Conservation (phyloP, 2,329 filamentous ascomycete genomes). For the Cladophialophora psammophila region DNA sequence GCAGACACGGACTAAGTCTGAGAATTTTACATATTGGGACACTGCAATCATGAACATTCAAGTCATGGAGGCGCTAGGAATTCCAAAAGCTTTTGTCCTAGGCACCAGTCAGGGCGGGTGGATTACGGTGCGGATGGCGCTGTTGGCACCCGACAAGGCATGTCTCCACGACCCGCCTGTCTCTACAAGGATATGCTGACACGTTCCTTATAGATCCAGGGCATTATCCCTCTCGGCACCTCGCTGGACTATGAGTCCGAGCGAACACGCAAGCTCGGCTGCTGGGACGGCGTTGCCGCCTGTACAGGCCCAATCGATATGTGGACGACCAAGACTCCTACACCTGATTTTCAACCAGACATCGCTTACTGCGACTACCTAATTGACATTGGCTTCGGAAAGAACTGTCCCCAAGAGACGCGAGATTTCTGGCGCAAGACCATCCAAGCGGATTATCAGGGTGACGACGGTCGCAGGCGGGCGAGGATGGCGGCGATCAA, state of each 20-base stretch:
- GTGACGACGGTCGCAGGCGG: slow-evolving; percentile 58
- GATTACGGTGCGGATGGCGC: slow-evolving; percentile 60
- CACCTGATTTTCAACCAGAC: slow-evolving; percentile 53
- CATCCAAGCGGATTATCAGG: slow-evolving; percentile 56
- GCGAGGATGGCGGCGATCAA: slow-evolving; percentile 60
- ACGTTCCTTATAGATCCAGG: slow-evolving; percentile 51
- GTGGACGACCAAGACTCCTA: slow-evolving; percentile 51
- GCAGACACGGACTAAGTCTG: slow-evolving; percentile 50
- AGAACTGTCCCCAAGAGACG: slow-evolving; percentile 47
- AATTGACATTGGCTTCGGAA: slow-evolving; percentile 57
- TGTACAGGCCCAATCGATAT: slow-evolving; percentile 48
- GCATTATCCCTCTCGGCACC: slow-evolving; percentile 61
- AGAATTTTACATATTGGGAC: slow-evolving; percentile 65
- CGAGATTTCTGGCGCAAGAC: slow-evolving; percentile 55
- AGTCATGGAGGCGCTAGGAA: slow-evolving; percentile 41
- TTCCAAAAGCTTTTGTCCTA: slow-evolving; percentile 46
- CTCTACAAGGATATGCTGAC: not conserved
- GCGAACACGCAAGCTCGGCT: slow-evolving; percentile 53
- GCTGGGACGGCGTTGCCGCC: slow-evolving; percentile 55
- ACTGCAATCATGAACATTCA: slow-evolving; percentile 57
- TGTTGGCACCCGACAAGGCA: slow-evolving; percentile 59
- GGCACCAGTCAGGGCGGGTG: slow-evolving; percentile 64
- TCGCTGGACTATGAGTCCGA: slow-evolving; percentile 60
- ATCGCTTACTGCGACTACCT: slow-evolving; percentile 56
- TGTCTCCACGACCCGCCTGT: not conserved